Percentiles rank a stretch among this genome's conserved stretches.
These are phyloP conservation scores for Pseudogymnoascus sp. DNA, from an alignment of 2,329 filamentous ascomycete genomes.

Conservation along the genomic window DNA sequence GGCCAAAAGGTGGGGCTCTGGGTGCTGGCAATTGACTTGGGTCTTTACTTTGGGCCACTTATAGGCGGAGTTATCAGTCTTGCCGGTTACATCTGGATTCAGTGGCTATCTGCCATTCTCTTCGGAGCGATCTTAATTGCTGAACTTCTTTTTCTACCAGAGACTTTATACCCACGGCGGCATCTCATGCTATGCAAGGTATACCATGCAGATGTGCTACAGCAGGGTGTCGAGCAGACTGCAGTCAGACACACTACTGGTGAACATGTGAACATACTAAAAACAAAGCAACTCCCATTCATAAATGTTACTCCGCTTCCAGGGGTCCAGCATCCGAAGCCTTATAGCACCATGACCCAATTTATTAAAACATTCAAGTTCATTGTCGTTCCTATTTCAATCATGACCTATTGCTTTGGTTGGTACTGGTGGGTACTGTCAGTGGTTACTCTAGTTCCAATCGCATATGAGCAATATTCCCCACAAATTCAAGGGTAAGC, in stretches of 20 bases:
- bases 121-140: constrained; percentile 39
- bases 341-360: constrained; percentile 36
- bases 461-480: background rate
- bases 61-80: constrained; percentile 45
- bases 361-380: constrained; percentile 40
- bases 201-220: background rate
- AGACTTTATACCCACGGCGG: constrained; percentile 45
- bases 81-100: constrained; percentile 42
- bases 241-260: background rate
- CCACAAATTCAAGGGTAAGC: background rate
- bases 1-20: constrained; percentile 48
- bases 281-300: background rate
- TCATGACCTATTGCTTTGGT: constrained; percentile 41
- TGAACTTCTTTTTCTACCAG: constrained; percentile 42
- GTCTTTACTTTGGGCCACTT: constrained; percentile 40
- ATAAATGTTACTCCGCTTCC: constrained; percentile 33
- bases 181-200: background rate
- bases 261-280: background rate
- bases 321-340: constrained; percentile 41
- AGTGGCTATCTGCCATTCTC: constrained; percentile 46
- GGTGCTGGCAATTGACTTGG: constrained; percentile 46
- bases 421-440: constrained; percentile 46
- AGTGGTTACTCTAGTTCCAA: background rate
- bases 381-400: constrained; percentile 35
- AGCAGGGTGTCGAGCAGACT: background rate